These are phyloP conservation scores for Auriculariales sp. DNA, from an alignment of 768 basidiomycete genomes.

Conservation along the genomic window DNA sequence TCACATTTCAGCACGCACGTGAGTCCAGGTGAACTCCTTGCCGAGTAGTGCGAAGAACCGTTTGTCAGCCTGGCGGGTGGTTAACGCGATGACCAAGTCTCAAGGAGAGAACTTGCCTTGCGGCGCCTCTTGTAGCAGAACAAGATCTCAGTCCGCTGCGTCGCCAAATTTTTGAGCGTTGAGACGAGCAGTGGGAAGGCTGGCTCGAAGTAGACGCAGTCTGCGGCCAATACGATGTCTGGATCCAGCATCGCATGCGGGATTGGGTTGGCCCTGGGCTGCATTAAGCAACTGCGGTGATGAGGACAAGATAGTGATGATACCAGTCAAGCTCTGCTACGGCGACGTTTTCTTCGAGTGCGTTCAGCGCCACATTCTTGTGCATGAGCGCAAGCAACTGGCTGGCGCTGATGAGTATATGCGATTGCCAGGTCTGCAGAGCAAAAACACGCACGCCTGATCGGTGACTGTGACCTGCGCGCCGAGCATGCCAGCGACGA, in stretches of 20 bases:
- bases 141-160: conserved; percentile 45
- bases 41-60: conserved; percentile 70
- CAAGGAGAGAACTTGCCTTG: conserved; percentile 36
- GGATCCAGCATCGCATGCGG: conserved; percentile 31
- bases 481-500: conserved; percentile 60
- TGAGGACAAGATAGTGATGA: conserved; percentile 11
- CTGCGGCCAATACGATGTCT: conserved; percentile 74
- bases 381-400: conserved; percentile 68
- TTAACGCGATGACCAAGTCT: background rate
- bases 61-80: conserved; percentile 55
- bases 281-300: conserved; percentile 5
- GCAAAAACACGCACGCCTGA: conserved; percentile 54
- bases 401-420: conserved; percentile 22
- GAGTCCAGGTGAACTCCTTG: conserved; percentile 61
- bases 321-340: conserved; percentile 77
- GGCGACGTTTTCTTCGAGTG: conserved; percentile 31
- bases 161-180: conserved; percentile 51
- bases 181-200: conserved; percentile 77
- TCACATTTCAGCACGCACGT: conserved; percentile 25
- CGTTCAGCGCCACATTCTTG: conserved; percentile 56
- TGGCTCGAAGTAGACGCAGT: conserved; percentile 93
- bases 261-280: conserved; percentile 47
- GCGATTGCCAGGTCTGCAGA: background rate
- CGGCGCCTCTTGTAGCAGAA: conserved; percentile 92
- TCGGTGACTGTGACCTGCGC: conserved; percentile 68